These are phyloP conservation scores for Hyaloscypha hepaticicola DNA, from an alignment of 495 filamentous ascomycete genomes.

Conservation along the genomic window DNA sequence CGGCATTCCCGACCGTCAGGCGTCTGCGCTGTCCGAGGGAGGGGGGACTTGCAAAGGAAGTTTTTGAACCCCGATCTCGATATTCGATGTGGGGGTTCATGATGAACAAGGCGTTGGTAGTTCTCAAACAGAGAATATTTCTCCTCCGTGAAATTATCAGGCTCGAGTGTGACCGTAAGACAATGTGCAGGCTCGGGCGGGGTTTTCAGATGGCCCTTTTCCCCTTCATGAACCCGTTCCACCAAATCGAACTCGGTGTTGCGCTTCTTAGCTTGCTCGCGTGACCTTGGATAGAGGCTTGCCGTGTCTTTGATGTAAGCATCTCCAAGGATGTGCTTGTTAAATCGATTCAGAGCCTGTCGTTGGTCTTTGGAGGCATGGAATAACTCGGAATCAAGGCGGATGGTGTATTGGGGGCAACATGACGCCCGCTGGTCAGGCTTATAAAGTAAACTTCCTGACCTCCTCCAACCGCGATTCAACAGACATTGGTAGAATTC, in stretches of 20 bases:
- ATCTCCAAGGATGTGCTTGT: conserved; percentile 76
- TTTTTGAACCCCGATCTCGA: conserved; percentile 67
- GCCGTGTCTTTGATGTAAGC: conserved; percentile 72
- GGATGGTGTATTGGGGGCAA: conserved; percentile 94
- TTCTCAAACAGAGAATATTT: conserved; percentile 83
- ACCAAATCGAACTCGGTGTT: conserved; percentile 74
- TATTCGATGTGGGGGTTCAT: conserved; percentile 67
- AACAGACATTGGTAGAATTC: conserved; percentile 78
- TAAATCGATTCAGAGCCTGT: conserved; percentile 87
- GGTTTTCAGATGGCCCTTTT: conserved; percentile 35
- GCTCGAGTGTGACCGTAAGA: conserved; percentile 77
- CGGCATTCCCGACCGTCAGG: conserved; percentile 51
- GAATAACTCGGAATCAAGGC: conserved; percentile 71
- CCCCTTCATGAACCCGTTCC: conserved; percentile 67
- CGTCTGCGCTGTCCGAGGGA: conserved; percentile 51
- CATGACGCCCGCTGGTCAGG: conserved; percentile 81
- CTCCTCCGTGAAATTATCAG: conserved; percentile 77
- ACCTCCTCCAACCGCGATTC: conserved; percentile 90
- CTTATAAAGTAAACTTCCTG: conserved; percentile 80
- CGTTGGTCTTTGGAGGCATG: conserved; percentile 77
- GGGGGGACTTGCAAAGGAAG: conserved; percentile 82
- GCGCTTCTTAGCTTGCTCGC: conserved; percentile 74
- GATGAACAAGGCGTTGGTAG: conserved; percentile 81
- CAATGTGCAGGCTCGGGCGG: conserved; percentile 66
- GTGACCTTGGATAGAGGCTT: conserved; percentile 69